Conservation (phyloP, 306 rosid species). For the Castanea sativa region DNA sequence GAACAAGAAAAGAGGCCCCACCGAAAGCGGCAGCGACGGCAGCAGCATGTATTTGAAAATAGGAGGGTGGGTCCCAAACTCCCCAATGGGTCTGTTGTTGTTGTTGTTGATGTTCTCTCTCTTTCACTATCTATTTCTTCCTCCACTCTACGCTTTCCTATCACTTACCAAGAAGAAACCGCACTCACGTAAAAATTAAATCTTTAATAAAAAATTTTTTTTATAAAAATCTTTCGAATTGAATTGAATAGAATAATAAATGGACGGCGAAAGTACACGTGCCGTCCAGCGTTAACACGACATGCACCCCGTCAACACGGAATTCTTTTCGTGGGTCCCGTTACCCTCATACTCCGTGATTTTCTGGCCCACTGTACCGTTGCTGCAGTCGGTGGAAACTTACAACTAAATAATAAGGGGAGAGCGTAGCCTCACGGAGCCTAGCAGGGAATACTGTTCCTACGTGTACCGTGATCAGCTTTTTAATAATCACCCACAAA, state of each 20-base stretch:
- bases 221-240: too few relatives aligned
- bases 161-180: too few relatives aligned
- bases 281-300: slow-evolving; percentile 12
- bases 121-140: not conserved
- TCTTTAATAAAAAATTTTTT: too few relatives aligned
- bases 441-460: not conserved
- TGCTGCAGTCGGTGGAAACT: not conserved
- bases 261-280: slow-evolving; percentile 44
- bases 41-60: not conserved
- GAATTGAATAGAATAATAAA: not conserved
- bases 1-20: slow-evolving; percentile 10
- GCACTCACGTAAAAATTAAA: too few relatives aligned
- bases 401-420: too few relatives aligned
- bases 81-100: too few relatives aligned
- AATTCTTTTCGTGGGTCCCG: slow-evolving; percentile 30
- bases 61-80: too few relatives aligned
- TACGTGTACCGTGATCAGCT: not conserved
- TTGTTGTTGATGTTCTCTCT: not conserved
- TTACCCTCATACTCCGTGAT: not conserved
- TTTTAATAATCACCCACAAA: too few relatives aligned
- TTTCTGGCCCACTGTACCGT: slow-evolving; percentile 19
- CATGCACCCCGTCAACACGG: slow-evolving; percentile 35
- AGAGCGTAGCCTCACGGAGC: too few relatives aligned
- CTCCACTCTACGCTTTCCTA: too few relatives aligned
- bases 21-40: slow-evolving; percentile 38